These are phyloP conservation scores for Apiotrichum sp. DNA, from an alignment of 1,284 basidiomycete genomes.

Conservation along the genomic window DNA sequence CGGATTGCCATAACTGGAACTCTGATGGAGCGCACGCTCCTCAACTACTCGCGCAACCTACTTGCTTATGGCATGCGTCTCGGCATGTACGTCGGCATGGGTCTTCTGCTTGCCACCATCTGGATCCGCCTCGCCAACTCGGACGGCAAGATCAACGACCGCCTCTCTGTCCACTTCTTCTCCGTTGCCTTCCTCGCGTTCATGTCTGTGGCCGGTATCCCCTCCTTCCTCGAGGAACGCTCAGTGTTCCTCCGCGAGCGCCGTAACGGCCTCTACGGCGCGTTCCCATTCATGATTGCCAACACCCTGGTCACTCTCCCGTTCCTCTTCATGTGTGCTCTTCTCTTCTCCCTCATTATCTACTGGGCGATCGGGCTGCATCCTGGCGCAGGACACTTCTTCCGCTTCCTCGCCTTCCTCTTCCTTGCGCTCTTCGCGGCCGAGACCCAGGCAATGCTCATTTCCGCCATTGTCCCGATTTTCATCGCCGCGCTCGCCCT, in stretches of 20 bases:
- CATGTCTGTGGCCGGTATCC: slow-evolving; percentile 44
- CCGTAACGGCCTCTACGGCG: slow-evolving; percentile 29
- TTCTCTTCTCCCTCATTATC: slow-evolving; percentile 29
- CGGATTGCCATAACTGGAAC: slow-evolving; percentile 4
- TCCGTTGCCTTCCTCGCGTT: slow-evolving; percentile 60
- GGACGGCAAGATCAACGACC: slow-evolving; percentile 41
- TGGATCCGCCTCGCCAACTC: slow-evolving; percentile 54
- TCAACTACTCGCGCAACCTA: slow-evolving; percentile 44
- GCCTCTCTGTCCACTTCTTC: slow-evolving; percentile 49
- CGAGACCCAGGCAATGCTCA: slow-evolving; percentile 54
- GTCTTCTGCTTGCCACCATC: slow-evolving; percentile 55
- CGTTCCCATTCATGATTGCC: slow-evolving; percentile 30
- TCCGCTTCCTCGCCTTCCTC: slow-evolving; percentile 55
- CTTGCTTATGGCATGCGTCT: slow-evolving; percentile 59
- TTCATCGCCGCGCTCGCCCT: slow-evolving; percentile 60
- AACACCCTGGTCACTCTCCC: slow-evolving; percentile 43
- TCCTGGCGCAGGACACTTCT: slow-evolving; percentile 46
- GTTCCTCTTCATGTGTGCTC: slow-evolving; percentile 41
- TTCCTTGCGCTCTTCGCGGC: slow-evolving; percentile 57
- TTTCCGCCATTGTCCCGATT: slow-evolving; percentile 55
- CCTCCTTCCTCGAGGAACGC: slow-evolving; percentile 47
- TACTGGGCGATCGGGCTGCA: slow-evolving; percentile 24
- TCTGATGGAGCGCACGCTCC: slow-evolving; percentile 12
- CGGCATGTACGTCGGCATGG: slow-evolving; percentile 59
- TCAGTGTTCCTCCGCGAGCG: slow-evolving; percentile 45